Base-by-base conservation (phyloP, 208 protist species). In the Trypanosoma grayi region DNA sequence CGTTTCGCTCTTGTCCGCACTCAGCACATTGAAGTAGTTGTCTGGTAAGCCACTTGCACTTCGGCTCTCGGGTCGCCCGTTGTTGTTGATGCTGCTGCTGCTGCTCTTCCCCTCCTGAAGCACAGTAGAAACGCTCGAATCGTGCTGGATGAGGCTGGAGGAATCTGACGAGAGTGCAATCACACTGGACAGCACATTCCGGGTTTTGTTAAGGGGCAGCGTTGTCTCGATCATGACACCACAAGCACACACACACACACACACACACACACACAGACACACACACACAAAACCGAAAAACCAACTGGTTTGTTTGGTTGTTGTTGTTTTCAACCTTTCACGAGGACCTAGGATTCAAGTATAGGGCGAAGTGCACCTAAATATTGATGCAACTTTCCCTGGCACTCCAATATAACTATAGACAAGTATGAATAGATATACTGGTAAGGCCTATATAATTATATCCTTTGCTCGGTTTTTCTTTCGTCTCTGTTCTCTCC, bases 11-110 rank as follows among this genome's bases (percentile, higher is more conserved):
- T 89, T 89, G 62, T 83, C 73, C 5, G 77, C 71, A 22, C 78
- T 83, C 33, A 89, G 66, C 7, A 89, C 78, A 54, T 89, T 76
- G 60, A 76, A 89, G 57, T 83, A 73, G 33, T 61, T 44, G 24
- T 53, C 66, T 4, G 64, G 54, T n/a, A 82, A 70, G 0, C 70
- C 73, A 24, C 62, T 68, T 30, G 37, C 41, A 25, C 60, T 54
- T 25, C 67, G 53, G 30, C 50, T 45, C 25, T 79, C 40, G 24
- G 46, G 61, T 25, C 51, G 33, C 43, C 43, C 1, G 2, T 44
- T 56, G 31, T 39, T 43, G 31, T 43, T 43, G n/a, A 4, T 39
- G 31, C 31, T 39, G n/a, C 20, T 27, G 16, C 20, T 33, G 16
- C 14, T 33, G 14, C 18, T 27, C 7, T 64, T 54, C 3, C 11